A percentile compares a stretch with the other conserved stretches of the same genome.
Evolutionary conservation across 441 rosid genomes (phyloP).

Genomic region (Mallotus japonicus): DNA sequence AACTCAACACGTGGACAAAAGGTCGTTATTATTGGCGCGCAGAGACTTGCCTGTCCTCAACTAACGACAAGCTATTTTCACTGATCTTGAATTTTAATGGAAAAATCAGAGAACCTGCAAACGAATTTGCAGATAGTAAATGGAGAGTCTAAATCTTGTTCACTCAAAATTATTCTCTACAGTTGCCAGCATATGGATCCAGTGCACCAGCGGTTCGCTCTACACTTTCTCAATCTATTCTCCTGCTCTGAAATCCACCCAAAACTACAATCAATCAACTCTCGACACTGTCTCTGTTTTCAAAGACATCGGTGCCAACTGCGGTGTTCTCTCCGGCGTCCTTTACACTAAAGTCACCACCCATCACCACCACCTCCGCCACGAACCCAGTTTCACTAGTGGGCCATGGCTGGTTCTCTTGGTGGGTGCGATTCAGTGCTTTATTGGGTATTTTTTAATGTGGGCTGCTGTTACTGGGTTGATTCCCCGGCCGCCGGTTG

Average conservation of each 20-base stretch:
- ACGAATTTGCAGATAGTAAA: not conserved
- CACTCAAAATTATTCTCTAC: slow-evolving; percentile 32
- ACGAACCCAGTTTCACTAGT: not conserved
- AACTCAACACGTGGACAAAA: no score
- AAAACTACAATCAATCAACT: slow-evolving; percentile 30
- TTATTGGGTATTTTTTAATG: slow-evolving; percentile 17
- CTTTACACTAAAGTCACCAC: slow-evolving; percentile 18
- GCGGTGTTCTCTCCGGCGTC: slow-evolving; percentile 25
- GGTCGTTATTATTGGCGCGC: no score
- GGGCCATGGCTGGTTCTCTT: slow-evolving; percentile 28
- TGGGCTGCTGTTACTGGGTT: slow-evolving; percentile 23
- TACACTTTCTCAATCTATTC: slow-evolving; percentile 49
- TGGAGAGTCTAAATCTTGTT: slow-evolving; percentile 18
- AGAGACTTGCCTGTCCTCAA: no score
- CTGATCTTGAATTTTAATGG: no score
- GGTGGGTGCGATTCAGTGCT: slow-evolving; percentile 24
- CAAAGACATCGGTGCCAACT: slow-evolving; percentile 24
- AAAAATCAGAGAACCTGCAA: no score
- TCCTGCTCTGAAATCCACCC: slow-evolving; percentile 36
- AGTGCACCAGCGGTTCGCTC: slow-evolving; percentile 43
- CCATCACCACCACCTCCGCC: not conserved
- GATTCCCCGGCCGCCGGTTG: slow-evolving; percentile 22
- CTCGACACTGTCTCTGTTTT: slow-evolving; percentile 27
- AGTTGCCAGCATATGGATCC: slow-evolving; percentile 46
- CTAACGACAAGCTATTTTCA: no score